A percentile compares a stretch with the other conserved stretches of the same genome.
Conservation (phyloP, 192 early-diverging fungal species). For the Backusella liffmaniae region DNA sequence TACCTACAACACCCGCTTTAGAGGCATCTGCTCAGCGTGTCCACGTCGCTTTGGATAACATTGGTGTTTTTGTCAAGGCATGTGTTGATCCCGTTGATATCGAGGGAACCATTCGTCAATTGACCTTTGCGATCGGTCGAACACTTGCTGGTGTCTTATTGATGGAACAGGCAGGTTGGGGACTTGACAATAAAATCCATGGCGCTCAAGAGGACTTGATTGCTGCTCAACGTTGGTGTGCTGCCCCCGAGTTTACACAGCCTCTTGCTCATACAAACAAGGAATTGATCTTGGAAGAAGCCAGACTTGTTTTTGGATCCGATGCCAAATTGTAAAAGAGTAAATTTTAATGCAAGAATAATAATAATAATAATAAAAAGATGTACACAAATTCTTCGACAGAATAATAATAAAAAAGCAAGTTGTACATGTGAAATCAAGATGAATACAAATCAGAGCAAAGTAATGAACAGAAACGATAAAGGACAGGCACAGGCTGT, state of each 20-base stretch:
- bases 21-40: slow-evolving; percentile 27
- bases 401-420: background rate
- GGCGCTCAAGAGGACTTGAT: slow-evolving; percentile 11
- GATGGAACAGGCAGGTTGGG: slow-evolving; percentile 50
- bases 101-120: slow-evolving; percentile 42
- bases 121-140: slow-evolving; percentile 49
- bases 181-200: background rate
- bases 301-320: slow-evolving; percentile 18
- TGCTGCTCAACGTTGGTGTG: slow-evolving; percentile 23
- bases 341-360: too few relatives aligned
- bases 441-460: background rate
- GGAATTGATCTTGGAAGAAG: slow-evolving; percentile 19
- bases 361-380: background rate
- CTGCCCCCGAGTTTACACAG: background rate
- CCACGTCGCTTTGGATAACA: slow-evolving; percentile 22
- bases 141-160: slow-evolving; percentile 46
- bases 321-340: slow-evolving; percentile 15
- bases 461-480: background rate
- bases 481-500: background rate
- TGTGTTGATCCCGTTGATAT: slow-evolving; percentile 22
- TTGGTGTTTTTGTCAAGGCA: slow-evolving; percentile 19
- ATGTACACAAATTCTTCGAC: background rate
- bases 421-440: background rate
- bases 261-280: slow-evolving; percentile 6
- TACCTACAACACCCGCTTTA: background rate